Conservation (phyloP, 441 rosid species). For the Pelargonium australe region DNA sequence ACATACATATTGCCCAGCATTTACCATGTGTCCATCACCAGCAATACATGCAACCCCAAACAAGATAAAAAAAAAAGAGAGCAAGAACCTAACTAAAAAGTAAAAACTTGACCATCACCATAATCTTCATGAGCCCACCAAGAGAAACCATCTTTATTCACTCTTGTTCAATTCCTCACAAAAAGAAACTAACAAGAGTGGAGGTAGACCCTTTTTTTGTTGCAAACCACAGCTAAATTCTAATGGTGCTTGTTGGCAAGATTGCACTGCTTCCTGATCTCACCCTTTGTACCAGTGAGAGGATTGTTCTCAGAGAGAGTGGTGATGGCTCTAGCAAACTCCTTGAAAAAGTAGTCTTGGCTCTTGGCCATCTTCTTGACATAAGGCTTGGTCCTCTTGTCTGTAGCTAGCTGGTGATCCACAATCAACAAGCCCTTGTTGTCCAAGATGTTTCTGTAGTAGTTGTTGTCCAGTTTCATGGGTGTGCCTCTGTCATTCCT, state of each 20-base stretch:
- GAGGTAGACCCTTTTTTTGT: not conserved
- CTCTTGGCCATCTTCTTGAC: constrained; percentile 96
- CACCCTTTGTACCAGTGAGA: constrained; percentile 79
- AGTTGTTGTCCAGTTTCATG: constrained; percentile 85
- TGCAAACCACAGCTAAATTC: constrained; percentile 2
- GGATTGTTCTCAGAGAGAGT: constrained; percentile 90
- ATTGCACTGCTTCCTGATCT: constrained; percentile 85
- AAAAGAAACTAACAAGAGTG: constrained; percentile 14
- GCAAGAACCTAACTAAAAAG: constrained; percentile 8
- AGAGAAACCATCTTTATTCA: constrained; percentile 31
- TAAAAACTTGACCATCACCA: constrained; percentile 24
- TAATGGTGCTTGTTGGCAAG: constrained; percentile 78
- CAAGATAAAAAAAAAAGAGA: constrained; percentile 8
- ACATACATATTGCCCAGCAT: constrained; percentile 18
- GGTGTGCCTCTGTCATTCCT: constrained; percentile 95
- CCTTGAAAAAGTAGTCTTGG: constrained; percentile 84
- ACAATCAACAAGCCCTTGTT: constrained; percentile 81
- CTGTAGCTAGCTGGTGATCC: constrained; percentile 84
- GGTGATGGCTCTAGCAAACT: constrained; percentile 76
- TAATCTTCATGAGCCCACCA: constrained; percentile 17
- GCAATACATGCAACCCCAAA: constrained; percentile 18
- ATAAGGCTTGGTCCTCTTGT: constrained; percentile 75
- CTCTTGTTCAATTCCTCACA: constrained; percentile 16
- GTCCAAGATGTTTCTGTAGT: constrained; percentile 89
- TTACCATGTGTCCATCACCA: constrained; percentile 22